Evolutionary conservation across 257 asterid genomes (phyloP).

Genomic region (Agastache rugosa): DNA sequence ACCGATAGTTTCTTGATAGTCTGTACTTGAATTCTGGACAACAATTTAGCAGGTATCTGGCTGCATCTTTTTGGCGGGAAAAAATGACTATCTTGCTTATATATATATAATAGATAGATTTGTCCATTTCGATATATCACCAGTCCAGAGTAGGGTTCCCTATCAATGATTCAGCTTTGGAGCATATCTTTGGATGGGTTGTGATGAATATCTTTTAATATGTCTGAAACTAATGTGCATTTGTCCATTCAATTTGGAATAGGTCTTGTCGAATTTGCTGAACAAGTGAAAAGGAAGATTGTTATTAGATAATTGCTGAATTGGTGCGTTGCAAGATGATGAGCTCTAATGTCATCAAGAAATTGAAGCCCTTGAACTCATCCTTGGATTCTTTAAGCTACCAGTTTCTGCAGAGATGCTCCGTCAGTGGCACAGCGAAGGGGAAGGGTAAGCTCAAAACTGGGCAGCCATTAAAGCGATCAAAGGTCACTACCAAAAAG

Average conservation of each 20-base stretch:
- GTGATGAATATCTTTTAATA: neutral
- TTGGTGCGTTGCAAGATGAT: constrained; percentile 41
- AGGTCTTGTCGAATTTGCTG: constrained; percentile 1
- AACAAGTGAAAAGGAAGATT: neutral
- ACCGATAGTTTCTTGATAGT: too few species aligned
- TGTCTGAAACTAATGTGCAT: neutral
- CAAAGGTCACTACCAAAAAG: constrained; percentile 66
- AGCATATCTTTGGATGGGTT: neutral
- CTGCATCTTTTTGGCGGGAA: too few species aligned
- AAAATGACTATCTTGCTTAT: too few species aligned
- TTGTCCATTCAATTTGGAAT: constrained; percentile 29
- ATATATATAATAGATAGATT: too few species aligned
- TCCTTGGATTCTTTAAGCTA: constrained; percentile 51
- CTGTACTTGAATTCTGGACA: too few species aligned
- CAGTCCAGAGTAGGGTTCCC: neutral
- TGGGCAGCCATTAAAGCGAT: constrained; percentile 63
- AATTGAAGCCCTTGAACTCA: constrained; percentile 50
- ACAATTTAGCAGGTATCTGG: too few species aligned
- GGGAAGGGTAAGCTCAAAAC: constrained; percentile 80
- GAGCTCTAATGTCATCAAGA: constrained; percentile 48
- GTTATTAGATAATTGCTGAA: neutral
- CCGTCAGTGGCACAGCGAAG: constrained; percentile 89
- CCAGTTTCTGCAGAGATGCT: constrained; percentile 74
- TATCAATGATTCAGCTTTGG: neutral
- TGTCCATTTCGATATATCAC: too few species aligned